Conservation (phyloP, 108 stramenopile genomes). For the Pseudonitzschia multiseries region DNA sequence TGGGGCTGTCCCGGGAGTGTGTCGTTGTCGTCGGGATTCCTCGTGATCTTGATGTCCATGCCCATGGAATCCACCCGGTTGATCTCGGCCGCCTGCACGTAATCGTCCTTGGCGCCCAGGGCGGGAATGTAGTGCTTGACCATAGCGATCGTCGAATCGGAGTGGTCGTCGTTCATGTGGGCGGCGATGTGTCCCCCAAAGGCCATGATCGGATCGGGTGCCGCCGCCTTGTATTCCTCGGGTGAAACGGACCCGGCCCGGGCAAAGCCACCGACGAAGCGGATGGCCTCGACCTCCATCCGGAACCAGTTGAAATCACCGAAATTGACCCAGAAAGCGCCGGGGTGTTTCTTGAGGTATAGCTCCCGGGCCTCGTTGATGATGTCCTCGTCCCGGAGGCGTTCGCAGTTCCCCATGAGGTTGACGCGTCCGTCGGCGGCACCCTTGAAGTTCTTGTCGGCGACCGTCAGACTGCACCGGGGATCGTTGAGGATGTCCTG, state of each 20-base stretch:
- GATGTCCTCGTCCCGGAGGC: slow-evolving; percentile 53
- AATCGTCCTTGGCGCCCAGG: slow-evolving; percentile 39
- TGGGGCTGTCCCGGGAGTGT: slow-evolving; percentile 52
- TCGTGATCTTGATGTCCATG: slow-evolving; percentile 87
- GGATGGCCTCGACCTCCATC: slow-evolving; percentile 81
- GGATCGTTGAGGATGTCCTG: slow-evolving; percentile 85
- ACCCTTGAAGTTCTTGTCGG: slow-evolving; percentile 92
- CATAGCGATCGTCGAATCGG: slow-evolving; percentile 84
- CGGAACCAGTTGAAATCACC: slow-evolving; percentile 91
- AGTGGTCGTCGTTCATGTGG: slow-evolving; percentile 98
- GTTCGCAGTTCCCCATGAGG: slow-evolving; percentile 80
- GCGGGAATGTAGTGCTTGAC: slow-evolving; percentile 76
- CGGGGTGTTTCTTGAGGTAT: slow-evolving; percentile 90
- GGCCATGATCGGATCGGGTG: slow-evolving; percentile 79
- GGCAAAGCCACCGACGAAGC: slow-evolving; percentile 96
- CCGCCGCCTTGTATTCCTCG: slow-evolving; percentile 75
- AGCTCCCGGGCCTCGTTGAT: slow-evolving; percentile 61
- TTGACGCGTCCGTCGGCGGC: slow-evolving; percentile 94
- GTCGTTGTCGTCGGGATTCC: slow-evolving; percentile 66
- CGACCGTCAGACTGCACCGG: slow-evolving; percentile 80
- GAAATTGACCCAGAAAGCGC: slow-evolving; percentile 92
- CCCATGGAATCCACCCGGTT: slow-evolving; percentile 89
- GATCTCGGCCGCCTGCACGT: slow-evolving; percentile 79
- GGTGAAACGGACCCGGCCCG: slow-evolving; percentile 83
- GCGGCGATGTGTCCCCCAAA: slow-evolving; percentile 77